Percentiles rank a stretch among this genome's conserved stretches.
phyloP scores from a whole-genome alignment of 2,329 filamentous ascomycete species.

The Paecilomyces sp. region DNA sequence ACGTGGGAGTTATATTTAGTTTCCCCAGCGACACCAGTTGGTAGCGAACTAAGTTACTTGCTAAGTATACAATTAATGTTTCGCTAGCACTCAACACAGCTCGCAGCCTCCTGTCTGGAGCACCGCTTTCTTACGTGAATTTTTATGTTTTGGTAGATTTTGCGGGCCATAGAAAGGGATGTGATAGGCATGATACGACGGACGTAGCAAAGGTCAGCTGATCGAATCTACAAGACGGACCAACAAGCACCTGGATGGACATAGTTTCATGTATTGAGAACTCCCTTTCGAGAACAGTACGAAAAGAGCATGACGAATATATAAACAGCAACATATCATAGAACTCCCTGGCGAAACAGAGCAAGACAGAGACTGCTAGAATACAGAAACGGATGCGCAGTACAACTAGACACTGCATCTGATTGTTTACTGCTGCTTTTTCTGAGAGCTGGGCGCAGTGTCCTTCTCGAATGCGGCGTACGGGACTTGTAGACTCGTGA shows the following conservation, averaged over 20 bases:
- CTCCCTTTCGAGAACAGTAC: neutral
- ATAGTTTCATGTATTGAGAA: neutral
- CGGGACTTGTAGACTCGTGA: conserved; percentile 76
- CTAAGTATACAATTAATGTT: too few species aligned
- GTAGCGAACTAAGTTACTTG: neutral
- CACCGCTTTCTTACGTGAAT: too few species aligned
- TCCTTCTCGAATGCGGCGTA: conserved; percentile 97
- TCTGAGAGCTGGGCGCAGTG: conserved; percentile 80
- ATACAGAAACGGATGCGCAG: neutral
- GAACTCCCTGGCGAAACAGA: neutral
- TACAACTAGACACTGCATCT: neutral
- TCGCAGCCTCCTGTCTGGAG: too few species aligned
- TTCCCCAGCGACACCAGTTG: neutral
- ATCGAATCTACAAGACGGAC: too few species aligned
- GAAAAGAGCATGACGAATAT: conserved; percentile 6
- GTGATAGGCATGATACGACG: too few species aligned
- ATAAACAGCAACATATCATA: conserved; percentile 1
- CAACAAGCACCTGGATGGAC: too few species aligned
- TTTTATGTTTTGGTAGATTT: too few species aligned
- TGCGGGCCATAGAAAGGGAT: too few species aligned
- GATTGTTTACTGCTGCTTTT: conserved; percentile 58
- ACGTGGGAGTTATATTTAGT: neutral
- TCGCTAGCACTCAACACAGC: too few species aligned
- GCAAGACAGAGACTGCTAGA: neutral
- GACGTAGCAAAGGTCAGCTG: too few species aligned